Conservation (phyloP, 345 rosid genomes). For the Eucalyptus brandiana region DNA sequence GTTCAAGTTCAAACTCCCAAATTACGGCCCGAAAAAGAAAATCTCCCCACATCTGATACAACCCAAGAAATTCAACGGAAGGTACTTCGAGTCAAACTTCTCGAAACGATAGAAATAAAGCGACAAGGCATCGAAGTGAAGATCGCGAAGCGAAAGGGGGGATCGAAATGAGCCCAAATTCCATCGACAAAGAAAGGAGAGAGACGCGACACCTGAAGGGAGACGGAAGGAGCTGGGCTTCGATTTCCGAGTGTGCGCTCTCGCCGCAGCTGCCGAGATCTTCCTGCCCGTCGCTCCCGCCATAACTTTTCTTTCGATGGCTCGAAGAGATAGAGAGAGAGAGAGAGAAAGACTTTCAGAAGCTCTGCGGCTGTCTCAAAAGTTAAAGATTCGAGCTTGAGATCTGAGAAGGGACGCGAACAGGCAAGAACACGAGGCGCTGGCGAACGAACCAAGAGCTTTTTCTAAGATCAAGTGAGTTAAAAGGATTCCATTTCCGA, state of each 20-base stretch:
- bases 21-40: neutral
- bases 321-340: neutral
- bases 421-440: neutral
- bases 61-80: neutral
- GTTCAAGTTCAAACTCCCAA: neutral
- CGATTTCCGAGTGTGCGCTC: conserved; percentile 8
- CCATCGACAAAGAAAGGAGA: neutral
- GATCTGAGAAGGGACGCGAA: neutral
- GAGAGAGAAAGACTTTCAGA: neutral
- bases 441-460: neutral
- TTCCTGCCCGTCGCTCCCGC: conserved; percentile 2
- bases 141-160: neutral
- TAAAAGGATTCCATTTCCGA: neutral
- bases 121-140: neutral
- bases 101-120: neutral
- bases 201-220: neutral
- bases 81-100: neutral
- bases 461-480: neutral
- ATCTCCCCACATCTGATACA: neutral
- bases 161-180: neutral
- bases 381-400: neutral
- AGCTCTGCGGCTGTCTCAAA: neutral
- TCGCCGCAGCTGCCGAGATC: conserved; percentile 7
- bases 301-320: neutral
- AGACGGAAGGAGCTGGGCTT: neutral